Conservation (phyloP, 805 yeast species). For the Yarrowia divulgata region DNA sequence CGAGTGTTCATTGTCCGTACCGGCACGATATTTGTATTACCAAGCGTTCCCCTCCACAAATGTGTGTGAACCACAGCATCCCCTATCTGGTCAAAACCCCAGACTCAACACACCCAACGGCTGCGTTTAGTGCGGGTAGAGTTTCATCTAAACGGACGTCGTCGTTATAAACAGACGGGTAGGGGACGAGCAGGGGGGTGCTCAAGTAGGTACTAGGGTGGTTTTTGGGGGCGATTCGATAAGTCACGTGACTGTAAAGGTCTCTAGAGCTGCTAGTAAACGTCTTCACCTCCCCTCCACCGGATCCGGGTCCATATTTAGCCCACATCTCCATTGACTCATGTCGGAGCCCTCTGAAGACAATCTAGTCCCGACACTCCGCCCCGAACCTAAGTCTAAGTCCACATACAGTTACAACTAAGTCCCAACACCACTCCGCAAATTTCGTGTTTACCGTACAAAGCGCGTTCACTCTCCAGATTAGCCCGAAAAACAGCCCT, state of each 20-base stretch:
- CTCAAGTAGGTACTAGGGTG: too few relatives aligned
- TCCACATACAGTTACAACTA: constrained; percentile 15
- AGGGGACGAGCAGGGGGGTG: too few relatives aligned
- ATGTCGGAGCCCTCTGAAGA: neutral
- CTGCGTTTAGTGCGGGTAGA: constrained; percentile 24
- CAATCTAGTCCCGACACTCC: constrained; percentile 19
- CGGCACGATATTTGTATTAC: too few relatives aligned
- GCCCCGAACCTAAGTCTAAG: constrained; percentile 36
- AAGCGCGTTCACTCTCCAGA: constrained; percentile 10
- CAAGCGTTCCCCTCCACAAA: too few relatives aligned
- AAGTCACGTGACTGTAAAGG: neutral
- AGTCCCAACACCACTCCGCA: constrained; percentile 28
- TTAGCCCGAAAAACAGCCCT: neutral
- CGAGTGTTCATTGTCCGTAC: too few relatives aligned
- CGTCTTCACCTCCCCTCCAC: neutral
- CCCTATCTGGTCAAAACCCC: constrained; percentile 23
- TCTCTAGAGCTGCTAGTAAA: too few relatives aligned
- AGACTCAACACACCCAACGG: constrained; percentile 35
- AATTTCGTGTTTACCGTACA: constrained; percentile 35
- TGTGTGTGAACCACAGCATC: neutral
- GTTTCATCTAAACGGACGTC: constrained; percentile 21
- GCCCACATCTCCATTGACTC: neutral
- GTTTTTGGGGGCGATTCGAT: too few relatives aligned
- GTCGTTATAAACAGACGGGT: constrained; percentile 1
- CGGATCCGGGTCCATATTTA: neutral